Base-by-base conservation (phyloP, 2,329 filamentous ascomycete genomes). In the Plectosphaerella cucumerina region DNA sequence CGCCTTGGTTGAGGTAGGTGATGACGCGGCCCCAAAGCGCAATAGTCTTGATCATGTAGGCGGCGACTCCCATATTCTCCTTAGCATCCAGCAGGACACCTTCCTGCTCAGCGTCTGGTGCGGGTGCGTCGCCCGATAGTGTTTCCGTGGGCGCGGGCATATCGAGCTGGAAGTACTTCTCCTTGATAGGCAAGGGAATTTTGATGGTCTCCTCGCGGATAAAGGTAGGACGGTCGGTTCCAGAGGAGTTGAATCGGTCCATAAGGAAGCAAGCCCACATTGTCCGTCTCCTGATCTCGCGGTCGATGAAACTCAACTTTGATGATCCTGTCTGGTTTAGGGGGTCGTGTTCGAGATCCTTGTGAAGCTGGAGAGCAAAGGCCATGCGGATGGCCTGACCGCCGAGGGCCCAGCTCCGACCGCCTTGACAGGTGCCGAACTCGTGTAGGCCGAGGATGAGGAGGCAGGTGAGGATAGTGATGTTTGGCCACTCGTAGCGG, bases 261-360 rank as follows among this genome's bases (percentile, higher is more conserved):
- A 97, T 97, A 51, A 97, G 70, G 62, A 96, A 96, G 65, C 93
- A 97, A 12, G 92, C 89, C 94, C 94, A 99, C 93, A 99, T 97
- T 3, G 91, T 94, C 51, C 94, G 82, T 58, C 94, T 78, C 53
- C 94, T 82, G 49, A 97, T 97, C 66, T 99, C 94, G 23, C 90
- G 86, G 66, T 97, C 94, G 15, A 92, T 90, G 59, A 94, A 94
- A 64, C 90, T 96, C 48, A 94, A 78, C 55, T 87, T 82, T 2
- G 79, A 77, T 12, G 80, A 75, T 18, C 79, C 77, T 39, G 81
- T 80, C n/a, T 78, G 74, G n/a, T 79, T 80, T 34, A 82, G 70
- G 0, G 89, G 88, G 59, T 96, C 90, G 61, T 88, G 84, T 56
- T 96, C 90, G 23, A 96, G 78, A 65, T 97, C 94, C 63, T 87